Evolutionary conservation across 75 land plant genomes (phyloP).

Genomic region (Larix kaempferi): DNA sequence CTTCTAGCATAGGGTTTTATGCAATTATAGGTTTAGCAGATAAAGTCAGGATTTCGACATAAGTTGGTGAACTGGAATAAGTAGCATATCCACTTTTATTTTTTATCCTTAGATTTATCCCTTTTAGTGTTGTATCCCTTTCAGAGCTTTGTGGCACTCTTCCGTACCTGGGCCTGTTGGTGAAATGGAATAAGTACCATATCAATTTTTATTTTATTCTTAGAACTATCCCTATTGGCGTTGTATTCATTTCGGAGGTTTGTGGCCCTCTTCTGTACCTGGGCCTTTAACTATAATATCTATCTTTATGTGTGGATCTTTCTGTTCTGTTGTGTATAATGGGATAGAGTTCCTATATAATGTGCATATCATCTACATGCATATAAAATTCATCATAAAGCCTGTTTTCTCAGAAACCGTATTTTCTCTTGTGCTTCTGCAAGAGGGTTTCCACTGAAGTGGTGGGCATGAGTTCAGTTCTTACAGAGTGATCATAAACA

Average conservation of each 20-base stretch:
- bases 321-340: conserved; percentile 2
- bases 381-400: not conserved
- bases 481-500: not conserved
- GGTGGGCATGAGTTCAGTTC: not conserved
- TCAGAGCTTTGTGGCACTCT: too few species aligned
- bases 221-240: too few species aligned
- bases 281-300: too few species aligned
- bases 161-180: not conserved
- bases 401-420: not conserved
- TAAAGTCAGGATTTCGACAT: not conserved
- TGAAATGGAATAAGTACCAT: too few species aligned
- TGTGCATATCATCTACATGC: not conserved
- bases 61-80: not conserved
- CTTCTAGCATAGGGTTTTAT: too few species aligned
- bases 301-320: not conserved
- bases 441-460: not conserved
- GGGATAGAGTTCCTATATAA: not conserved
- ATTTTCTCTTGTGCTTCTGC: not conserved
- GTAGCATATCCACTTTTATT: not conserved
- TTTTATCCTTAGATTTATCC: not conserved
- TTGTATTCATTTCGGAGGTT: too few species aligned
- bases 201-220: too few species aligned
- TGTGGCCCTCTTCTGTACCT: too few species aligned
- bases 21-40: too few species aligned
- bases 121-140: not conserved